Conservation (phyloP, 805 yeast species). For the Metschnikowia amazonensis region DNA sequence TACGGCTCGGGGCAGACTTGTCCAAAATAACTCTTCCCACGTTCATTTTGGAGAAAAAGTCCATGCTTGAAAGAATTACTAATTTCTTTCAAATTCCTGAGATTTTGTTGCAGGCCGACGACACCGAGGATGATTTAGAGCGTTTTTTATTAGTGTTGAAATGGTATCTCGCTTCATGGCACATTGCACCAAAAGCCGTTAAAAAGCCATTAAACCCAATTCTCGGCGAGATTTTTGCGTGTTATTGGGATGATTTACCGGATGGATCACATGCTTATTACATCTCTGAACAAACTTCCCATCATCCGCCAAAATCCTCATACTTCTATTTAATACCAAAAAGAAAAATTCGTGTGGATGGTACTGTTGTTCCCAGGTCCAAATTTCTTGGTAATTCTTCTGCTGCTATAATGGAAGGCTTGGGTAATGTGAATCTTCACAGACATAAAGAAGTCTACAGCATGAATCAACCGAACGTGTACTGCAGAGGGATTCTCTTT, state of each 20-base stretch:
- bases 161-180: conserved; percentile 97
- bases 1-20: conserved; percentile 89
- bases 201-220: conserved; percentile 96
- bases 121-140: conserved; percentile 51
- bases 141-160: conserved; percentile 72
- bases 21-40: conserved; percentile 92
- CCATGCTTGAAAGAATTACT: conserved; percentile 93
- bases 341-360: conserved; percentile 79
- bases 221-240: conserved; percentile 82
- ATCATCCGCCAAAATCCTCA: conserved; percentile 97
- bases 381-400: conserved; percentile 91
- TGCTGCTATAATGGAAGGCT: conserved; percentile 96
- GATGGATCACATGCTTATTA: conserved; percentile 69
- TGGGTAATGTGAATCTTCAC: conserved; percentile 64
- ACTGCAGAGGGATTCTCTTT: conserved; percentile 87
- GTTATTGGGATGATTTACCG: conserved; percentile 88
- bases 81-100: conserved; percentile 83
- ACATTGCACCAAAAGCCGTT: conserved; percentile 97
- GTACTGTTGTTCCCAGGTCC: conserved; percentile 83
- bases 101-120: conserved; percentile 65
- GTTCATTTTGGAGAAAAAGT: conserved; percentile 88
- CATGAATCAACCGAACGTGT: conserved; percentile 92
- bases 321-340: conserved; percentile 87
- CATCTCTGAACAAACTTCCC: conserved; percentile 91
- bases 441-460: conserved; percentile 73